Conservation (phyloP, 2,329 filamentous ascomycete species). For the Talaromyces sp. region DNA sequence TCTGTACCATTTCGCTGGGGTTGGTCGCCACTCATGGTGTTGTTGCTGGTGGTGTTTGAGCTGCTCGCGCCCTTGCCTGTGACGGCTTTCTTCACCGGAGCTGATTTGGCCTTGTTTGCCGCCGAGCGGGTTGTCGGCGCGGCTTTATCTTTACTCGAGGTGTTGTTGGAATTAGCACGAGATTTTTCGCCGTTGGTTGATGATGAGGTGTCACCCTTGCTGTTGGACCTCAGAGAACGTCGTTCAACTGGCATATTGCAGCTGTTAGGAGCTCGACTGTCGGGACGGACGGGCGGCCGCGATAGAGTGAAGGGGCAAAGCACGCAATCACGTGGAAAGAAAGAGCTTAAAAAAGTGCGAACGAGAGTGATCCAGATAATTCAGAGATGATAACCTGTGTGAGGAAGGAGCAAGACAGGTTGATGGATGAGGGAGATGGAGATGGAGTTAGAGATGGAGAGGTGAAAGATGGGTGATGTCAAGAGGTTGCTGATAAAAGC, state of each 20-base stretch:
- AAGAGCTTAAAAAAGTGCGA: neutral
- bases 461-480: constrained; percentile 18
- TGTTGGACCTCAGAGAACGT: constrained; percentile 47
- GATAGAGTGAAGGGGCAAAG: constrained; percentile 4
- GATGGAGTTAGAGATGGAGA: constrained; percentile 1
- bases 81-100: constrained; percentile 35
- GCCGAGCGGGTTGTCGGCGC: constrained; percentile 42
- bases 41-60: constrained; percentile 16
- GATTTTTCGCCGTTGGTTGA: constrained; percentile 48
- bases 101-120: constrained; percentile 40
- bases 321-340: constrained; percentile 3
- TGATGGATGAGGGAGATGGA: constrained; percentile 9
- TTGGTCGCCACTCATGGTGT: constrained; percentile 67
- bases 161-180: constrained; percentile 43
- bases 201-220: constrained; percentile 46
- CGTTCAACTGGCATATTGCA: constrained; percentile 47
- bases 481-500: constrained; percentile 20
- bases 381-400: neutral
- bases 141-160: constrained; percentile 45
- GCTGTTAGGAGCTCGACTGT: constrained; percentile 25
- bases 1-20: constrained; percentile 65
- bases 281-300: constrained; percentile 14
- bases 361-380: neutral
- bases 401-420: neutral
- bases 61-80: constrained; percentile 35